These are phyloP conservation scores for Tetracladium maxilliforme DNA, from an alignment of 2,329 filamentous ascomycete species.

Conservation along the genomic window DNA sequence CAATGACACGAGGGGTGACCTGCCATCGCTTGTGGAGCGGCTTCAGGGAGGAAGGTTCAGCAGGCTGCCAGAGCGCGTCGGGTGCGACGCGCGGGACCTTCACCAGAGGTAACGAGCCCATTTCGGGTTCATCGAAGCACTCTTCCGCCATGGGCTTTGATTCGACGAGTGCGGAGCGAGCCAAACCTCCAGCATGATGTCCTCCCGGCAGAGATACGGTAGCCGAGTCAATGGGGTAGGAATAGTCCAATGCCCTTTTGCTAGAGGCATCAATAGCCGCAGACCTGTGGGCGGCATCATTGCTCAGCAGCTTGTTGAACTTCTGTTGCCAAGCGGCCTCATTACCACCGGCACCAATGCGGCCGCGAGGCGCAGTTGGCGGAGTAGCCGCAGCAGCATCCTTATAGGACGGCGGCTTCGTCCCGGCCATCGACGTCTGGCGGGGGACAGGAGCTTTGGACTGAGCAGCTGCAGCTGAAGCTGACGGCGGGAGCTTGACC, in stretches of 20 bases:
- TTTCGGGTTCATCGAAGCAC: slow-evolving; percentile 70
- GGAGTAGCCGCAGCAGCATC: slow-evolving; percentile 18
- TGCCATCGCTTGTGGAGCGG: too few relatives aligned
- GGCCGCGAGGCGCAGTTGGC: slow-evolving; percentile 10
- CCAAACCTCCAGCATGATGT: slow-evolving; percentile 8
- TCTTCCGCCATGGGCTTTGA: slow-evolving; percentile 63
- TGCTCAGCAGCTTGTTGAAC: slow-evolving; percentile 64
- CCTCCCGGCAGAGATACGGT: slow-evolving; percentile 62
- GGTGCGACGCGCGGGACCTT: slow-evolving; percentile 50
- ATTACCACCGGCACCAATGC: slow-evolving; percentile 10
- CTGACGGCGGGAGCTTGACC: slow-evolving; percentile 62
- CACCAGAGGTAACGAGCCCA: slow-evolving; percentile 61
- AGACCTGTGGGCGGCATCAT: too few relatives aligned
- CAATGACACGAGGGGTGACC: too few relatives aligned
- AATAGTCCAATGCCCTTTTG: slow-evolving; percentile 49
- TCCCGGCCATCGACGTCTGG: slow-evolving; percentile 25
- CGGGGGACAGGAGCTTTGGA: too few relatives aligned
- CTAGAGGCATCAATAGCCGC: slow-evolving; percentile 52
- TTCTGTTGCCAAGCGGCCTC: slow-evolving; percentile 58
- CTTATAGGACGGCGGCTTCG: slow-evolving; percentile 26
- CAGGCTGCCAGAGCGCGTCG: slow-evolving; percentile 47
- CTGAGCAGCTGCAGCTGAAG: slow-evolving; percentile 22
- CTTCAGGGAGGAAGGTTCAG: too few relatives aligned
- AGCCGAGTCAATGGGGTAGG: slow-evolving; percentile 24
- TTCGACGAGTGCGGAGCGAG: slow-evolving; percentile 23